These are phyloP conservation scores for Mortierella hygrophila DNA, from an alignment of 192 early-diverging fungal species.

Conservation along the genomic window DNA sequence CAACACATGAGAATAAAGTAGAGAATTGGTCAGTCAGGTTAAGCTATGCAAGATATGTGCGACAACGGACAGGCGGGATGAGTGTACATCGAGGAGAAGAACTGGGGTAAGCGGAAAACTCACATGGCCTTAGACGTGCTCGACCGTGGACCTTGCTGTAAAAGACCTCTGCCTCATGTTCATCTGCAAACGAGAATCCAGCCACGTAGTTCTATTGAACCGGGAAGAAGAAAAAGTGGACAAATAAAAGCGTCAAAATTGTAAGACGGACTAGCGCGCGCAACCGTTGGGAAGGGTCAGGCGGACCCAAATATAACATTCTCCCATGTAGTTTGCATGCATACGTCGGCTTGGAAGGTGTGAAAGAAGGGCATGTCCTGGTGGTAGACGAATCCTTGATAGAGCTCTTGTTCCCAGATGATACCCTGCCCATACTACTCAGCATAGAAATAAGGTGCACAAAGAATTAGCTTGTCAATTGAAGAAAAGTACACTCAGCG, in stretches of 20 bases:
- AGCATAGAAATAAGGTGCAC: neutral
- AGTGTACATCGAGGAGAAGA: slow-evolving; percentile 11
- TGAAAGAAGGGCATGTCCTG: slow-evolving; percentile 76
- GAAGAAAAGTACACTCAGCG: neutral
- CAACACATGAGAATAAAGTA: neutral
- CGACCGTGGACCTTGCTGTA: slow-evolving; percentile 70
- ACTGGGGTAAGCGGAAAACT: slow-evolving; percentile 24
- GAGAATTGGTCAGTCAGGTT: neutral
- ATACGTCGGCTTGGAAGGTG: slow-evolving; percentile 76
- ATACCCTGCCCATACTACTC: slow-evolving; percentile 63
- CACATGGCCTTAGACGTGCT: slow-evolving; percentile 54
- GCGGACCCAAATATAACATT: neutral
- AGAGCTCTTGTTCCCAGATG: slow-evolving; percentile 87
- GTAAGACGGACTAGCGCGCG: neutral
- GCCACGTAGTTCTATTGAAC: slow-evolving; percentile 64
- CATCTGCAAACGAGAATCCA: slow-evolving; percentile 80
- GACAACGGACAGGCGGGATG: neutral
- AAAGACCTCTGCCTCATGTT: slow-evolving; percentile 74
- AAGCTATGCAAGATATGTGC: neutral
- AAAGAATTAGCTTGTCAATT: neutral
- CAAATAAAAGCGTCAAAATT: neutral
- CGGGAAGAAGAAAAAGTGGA: neutral
- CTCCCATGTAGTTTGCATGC: neutral
- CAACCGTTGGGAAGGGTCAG: no score
- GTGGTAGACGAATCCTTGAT: slow-evolving; percentile 74